Percentiles rank a stretch among this genome's conserved stretches.
These are phyloP conservation scores for Lasiodiplodia citricola DNA, from an alignment of 2,329 filamentous ascomycete species.

Conservation along the genomic window DNA sequence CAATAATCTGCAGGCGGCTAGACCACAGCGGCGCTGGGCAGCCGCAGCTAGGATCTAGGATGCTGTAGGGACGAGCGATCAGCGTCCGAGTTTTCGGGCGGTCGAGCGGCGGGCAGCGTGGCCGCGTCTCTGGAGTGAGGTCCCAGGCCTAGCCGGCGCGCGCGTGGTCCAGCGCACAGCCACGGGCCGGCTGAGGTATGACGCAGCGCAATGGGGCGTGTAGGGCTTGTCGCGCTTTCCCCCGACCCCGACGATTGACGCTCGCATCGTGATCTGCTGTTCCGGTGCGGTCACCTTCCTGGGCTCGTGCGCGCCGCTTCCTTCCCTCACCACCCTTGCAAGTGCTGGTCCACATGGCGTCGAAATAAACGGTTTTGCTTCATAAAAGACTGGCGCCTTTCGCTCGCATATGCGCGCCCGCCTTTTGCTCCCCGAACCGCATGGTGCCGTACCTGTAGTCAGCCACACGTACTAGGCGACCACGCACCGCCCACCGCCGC, in stretches of 20 bases:
- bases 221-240: conserved; percentile 21
- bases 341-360: conserved; percentile 25
- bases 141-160: conserved; percentile 3
- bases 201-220: conserved; percentile 23
- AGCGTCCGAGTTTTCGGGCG: conserved; percentile 36
- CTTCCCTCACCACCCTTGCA: conserved; percentile 25
- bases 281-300: conserved; percentile 23
- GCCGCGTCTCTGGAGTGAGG: background rate
- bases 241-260: conserved; percentile 24
- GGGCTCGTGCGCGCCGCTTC: conserved; percentile 23
- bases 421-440: conserved; percentile 20
- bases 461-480: conserved; percentile 21
- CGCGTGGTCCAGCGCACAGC: conserved; percentile 22
- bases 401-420: conserved; percentile 23
- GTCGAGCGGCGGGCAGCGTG: conserved; percentile 37
- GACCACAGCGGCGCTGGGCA: conserved; percentile 12
- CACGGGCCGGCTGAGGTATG: conserved; percentile 15
- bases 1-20: conserved; percentile 19
- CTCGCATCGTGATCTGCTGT: conserved; percentile 23
- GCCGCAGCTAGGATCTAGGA: conserved; percentile 17
- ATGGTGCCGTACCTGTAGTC: conserved; percentile 24
- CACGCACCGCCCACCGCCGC: conserved; percentile 21
- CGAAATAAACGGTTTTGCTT: conserved; percentile 25
- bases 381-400: conserved; percentile 25
- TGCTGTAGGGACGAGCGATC: conserved; percentile 27